Evolutionary conservation across 768 basidiomycete genomes (phyloP), one percentile per base, ranked within the genome.

Genomic region (Baorangia bicolor): DNA sequence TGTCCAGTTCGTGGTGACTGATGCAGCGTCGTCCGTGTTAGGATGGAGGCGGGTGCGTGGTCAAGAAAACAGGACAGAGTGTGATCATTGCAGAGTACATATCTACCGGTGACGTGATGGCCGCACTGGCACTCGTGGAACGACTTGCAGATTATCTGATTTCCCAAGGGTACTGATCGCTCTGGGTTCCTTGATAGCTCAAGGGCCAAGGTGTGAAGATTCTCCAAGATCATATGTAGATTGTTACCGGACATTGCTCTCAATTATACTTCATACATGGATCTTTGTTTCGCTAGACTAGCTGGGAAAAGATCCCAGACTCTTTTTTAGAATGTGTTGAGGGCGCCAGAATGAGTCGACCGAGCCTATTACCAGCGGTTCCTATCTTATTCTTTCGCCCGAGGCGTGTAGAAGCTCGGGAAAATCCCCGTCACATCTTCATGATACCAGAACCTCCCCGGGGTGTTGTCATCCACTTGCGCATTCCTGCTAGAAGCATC

Each of bases 381-480:
- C 25, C 18, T n/a, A 16, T 12, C 25, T 31, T 42, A 56, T n/a
- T 59, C 59, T 43, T 51, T 44, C 2, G 28, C 41, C 39, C 48
- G 49, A 35, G 70, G 73, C 3, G 71, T 72, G 56, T 78, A 78
- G 64, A 72, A 87, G 61, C 84, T 85, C 6, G 85, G 81, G 44
- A 85, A 67, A 18, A 77, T 77, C 55, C 78, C 73, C 28, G 75
- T 72, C 28, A 86, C 60, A 41, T 84, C 77, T 58, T 86, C 83
- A 57, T 84, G 74, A 59, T 86, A 87, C 86, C 86, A 87, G 53
- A 75, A 82, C 30, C 48, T 61, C 6, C 61, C 65, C 2, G 55
- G 50, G 0, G 21, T 45, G 14, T 20, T 38, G 18, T 0, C 23
- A 12, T 60, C 58, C 28, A 55, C 63, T 40, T 50, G 51, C 1